A percentile compares a stretch with the other conserved stretches of the same genome.
Conservation (phyloP, 805 yeast species). For the Starmerella apicola region DNA sequence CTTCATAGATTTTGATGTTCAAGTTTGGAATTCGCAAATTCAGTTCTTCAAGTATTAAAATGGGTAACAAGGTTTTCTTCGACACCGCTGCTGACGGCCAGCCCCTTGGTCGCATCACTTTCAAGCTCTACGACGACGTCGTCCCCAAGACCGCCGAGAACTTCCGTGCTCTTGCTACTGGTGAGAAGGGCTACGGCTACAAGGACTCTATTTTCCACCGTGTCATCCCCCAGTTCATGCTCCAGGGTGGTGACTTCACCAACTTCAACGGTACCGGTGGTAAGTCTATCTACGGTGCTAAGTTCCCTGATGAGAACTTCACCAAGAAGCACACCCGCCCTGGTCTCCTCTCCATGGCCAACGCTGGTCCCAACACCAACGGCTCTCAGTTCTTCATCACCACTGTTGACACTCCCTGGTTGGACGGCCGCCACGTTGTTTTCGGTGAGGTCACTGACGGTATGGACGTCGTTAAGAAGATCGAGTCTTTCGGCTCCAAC, state of each 20-base stretch:
- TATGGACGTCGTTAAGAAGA: constrained; percentile 68
- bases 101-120: constrained; percentile 70
- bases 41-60: constrained; percentile 21
- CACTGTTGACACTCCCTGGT: constrained; percentile 76
- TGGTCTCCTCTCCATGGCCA: constrained; percentile 88
- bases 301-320: constrained; percentile 69
- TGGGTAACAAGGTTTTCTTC: constrained; percentile 50
- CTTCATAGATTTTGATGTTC: constrained; percentile 6
- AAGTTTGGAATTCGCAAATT: constrained; percentile 17
- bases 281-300: constrained; percentile 62
- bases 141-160: constrained; percentile 94
- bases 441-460: constrained; percentile 89
- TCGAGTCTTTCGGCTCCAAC: constrained; percentile 62
- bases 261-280: constrained; percentile 89
- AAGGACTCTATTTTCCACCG: constrained; percentile 86
- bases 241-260: constrained; percentile 90
- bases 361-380: constrained; percentile 96
- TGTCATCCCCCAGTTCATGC: constrained; percentile 92
- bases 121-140: constrained; percentile 78
- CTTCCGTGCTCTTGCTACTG: constrained; percentile 88
- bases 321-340: constrained; percentile 60
- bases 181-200: constrained; percentile 90
- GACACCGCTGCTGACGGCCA: constrained; percentile 70
- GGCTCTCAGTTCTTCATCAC: constrained; percentile 97
- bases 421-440: constrained; percentile 90